A percentile compares a stretch with the other conserved stretches of the same genome.
Evolutionary conservation across 2,329 filamentous ascomycete genomes (phyloP).

Genomic region (Hypoxylon sp.): DNA sequence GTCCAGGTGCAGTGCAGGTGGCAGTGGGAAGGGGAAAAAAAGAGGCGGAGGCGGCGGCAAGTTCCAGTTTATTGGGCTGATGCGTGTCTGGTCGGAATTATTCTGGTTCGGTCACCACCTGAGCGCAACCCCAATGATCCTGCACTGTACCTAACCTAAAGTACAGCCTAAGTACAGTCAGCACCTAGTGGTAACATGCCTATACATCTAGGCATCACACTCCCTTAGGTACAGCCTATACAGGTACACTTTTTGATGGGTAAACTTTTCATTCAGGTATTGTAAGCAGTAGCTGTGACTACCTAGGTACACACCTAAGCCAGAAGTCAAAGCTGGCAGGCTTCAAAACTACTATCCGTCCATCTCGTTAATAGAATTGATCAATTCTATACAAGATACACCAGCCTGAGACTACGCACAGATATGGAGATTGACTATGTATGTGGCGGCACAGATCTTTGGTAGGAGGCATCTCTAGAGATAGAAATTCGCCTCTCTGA

Average conservation of each 20-base stretch:
- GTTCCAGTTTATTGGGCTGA: conserved; percentile 43
- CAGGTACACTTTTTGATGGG: conserved; percentile 2
- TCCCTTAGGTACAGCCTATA: not conserved
- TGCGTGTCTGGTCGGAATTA: conserved; percentile 39
- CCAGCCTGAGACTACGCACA: not conserved
- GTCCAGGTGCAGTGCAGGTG: conserved; percentile 22
- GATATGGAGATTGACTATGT: not conserved
- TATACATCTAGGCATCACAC: not conserved
- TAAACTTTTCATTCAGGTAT: not conserved
- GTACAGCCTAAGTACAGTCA: conserved; percentile 27
- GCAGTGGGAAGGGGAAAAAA: conserved; percentile 42
- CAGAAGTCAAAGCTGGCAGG: conserved; percentile 10
- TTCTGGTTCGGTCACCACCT: conserved; percentile 29
- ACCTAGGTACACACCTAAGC: not conserved
- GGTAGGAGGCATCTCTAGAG: not conserved
- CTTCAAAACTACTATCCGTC: conserved; percentile 27
- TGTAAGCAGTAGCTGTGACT: not conserved
- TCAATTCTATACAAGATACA: too few species aligned
- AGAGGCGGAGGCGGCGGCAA: conserved; percentile 43
- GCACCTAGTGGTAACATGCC: too few species aligned
- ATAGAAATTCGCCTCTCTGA: conserved; percentile 11
- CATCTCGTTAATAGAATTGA: too few species aligned
- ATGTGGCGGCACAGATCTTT: conserved; percentile 31
- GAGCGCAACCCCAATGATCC: not conserved
- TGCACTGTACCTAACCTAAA: too few species aligned